Percentiles rank a stretch among this genome's conserved stretches.
These are phyloP conservation scores for Penicillium nucicola DNA, from an alignment of 495 filamentous ascomycete species.

Conservation along the genomic window DNA sequence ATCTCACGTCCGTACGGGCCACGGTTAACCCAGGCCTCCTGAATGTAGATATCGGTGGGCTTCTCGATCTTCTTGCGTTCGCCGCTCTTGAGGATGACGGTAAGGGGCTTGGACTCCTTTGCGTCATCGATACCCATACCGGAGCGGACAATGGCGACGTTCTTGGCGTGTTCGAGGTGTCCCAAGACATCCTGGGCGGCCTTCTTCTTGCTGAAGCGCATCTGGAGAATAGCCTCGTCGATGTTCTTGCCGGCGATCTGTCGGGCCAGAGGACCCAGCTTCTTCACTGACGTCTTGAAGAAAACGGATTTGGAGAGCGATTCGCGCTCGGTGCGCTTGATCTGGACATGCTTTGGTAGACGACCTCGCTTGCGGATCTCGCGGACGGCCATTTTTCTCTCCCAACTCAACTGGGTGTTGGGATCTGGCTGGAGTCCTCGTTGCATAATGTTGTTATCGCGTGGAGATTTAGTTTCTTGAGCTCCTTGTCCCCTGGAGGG, in stretches of 20 bases:
- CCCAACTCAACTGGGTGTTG: conserved; percentile 61
- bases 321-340: conserved; percentile 73
- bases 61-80: conserved; percentile 62
- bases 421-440: conserved; percentile 69
- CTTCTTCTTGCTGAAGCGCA: conserved; percentile 94
- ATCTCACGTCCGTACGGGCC: conserved; percentile 54
- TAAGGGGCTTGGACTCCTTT: conserved; percentile 36
- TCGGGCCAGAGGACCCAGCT: conserved; percentile 74
- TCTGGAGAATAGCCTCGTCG: conserved; percentile 89
- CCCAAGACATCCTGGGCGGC: conserved; percentile 73
- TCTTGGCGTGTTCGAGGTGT: conserved; percentile 73
- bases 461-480: conserved; percentile 19
- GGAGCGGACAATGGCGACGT: conserved; percentile 68
- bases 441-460: conserved; percentile 49
- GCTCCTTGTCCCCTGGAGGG: conserved; percentile 18
- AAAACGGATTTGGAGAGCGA: conserved; percentile 58
- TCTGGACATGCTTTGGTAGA: conserved; percentile 56
- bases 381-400: conserved; percentile 76
- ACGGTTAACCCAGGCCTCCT: conserved; percentile 86
- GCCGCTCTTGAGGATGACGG: conserved; percentile 36
- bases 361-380: conserved; percentile 65
- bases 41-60: conserved; percentile 75
- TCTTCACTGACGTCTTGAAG: conserved; percentile 82
- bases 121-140: conserved; percentile 72
- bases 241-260: conserved; percentile 91